These are phyloP conservation scores for Malus hybrid DNA, from an alignment of 331 rosid species.

Conservation along the genomic window DNA sequence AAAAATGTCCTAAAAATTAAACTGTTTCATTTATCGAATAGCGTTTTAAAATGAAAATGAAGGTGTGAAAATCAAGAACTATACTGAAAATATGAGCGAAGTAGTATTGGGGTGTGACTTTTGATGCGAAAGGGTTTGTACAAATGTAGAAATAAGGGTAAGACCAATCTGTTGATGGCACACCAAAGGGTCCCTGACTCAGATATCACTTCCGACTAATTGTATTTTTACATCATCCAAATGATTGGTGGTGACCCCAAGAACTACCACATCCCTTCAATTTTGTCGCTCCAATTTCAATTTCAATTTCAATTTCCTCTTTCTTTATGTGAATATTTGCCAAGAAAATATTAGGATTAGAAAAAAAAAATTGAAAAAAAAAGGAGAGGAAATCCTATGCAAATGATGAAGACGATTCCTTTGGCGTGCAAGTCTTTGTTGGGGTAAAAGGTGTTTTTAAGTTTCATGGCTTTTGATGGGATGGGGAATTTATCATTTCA, in stretches of 20 bases:
- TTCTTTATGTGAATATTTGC: conserved; percentile 15
- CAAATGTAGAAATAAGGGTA: conserved; percentile 1
- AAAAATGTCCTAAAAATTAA: no score
- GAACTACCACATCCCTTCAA: conserved; percentile 22
- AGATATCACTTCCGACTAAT: conserved; percentile 28
- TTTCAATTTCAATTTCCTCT: conserved; percentile 19
- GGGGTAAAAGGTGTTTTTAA: conserved; percentile 9
- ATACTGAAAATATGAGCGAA: background rate
- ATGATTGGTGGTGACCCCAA: conserved; percentile 48
- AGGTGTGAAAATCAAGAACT: background rate
- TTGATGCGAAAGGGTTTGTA: conserved; percentile 22
- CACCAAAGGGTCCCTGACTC: conserved; percentile 38
- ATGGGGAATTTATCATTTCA: background rate
- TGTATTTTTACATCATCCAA: conserved; percentile 27
- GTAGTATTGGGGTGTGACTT: conserved; percentile 15
- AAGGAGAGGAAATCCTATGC: conserved; percentile 11
- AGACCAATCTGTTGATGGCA: conserved; percentile 50
- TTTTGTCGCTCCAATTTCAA: conserved; percentile 36
- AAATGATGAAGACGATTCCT: conserved; percentile 40
- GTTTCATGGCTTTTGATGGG: background rate
- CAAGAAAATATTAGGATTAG: background rate
- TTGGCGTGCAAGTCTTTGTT: conserved; percentile 53
- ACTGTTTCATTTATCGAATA: no score
- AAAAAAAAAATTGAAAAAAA: no score
- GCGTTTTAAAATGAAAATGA: no score